Evolutionary conservation across 345 rosid species (phyloP).

Genomic region (Durio zibethinus): DNA sequence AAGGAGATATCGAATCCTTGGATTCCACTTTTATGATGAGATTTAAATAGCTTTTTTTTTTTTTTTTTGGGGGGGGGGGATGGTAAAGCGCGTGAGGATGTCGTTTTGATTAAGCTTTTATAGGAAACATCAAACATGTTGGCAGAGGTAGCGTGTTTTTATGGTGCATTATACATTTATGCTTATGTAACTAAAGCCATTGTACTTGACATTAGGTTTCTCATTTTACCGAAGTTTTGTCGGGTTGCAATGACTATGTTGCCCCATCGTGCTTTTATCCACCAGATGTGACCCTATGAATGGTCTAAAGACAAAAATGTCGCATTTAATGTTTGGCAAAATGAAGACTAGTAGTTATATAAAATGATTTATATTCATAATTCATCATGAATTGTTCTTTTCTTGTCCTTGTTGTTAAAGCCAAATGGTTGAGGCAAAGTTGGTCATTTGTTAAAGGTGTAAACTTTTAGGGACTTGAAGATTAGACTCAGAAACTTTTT

Average conservation of each 20-base stretch:
- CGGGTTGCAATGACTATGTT: constrained; percentile 15
- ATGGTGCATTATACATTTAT: neutral
- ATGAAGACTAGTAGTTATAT: constrained; percentile 14
- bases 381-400: constrained; percentile 11
- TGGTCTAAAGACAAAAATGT: constrained; percentile 3
- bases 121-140: constrained; percentile 9
- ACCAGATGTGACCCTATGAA: neutral
- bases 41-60: neutral
- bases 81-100: constrained; percentile 16
- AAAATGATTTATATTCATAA: constrained; percentile 7
- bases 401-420: neutral
- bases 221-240: constrained; percentile 15
- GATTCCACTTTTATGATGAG: constrained; percentile 17
- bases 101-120: constrained; percentile 14
- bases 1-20: constrained; percentile 15
- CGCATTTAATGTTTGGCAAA: constrained; percentile 10
- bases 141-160: constrained; percentile 24
- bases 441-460: neutral
- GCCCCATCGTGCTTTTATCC: neutral
- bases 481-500: neutral
- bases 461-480: neutral
- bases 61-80: neutral
- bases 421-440: neutral
- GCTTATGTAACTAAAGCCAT: too few species aligned
- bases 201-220: constrained; percentile 9